Conservation (phyloP, 805 yeast genomes). For the Lachancea lanzarotensis region DNA sequence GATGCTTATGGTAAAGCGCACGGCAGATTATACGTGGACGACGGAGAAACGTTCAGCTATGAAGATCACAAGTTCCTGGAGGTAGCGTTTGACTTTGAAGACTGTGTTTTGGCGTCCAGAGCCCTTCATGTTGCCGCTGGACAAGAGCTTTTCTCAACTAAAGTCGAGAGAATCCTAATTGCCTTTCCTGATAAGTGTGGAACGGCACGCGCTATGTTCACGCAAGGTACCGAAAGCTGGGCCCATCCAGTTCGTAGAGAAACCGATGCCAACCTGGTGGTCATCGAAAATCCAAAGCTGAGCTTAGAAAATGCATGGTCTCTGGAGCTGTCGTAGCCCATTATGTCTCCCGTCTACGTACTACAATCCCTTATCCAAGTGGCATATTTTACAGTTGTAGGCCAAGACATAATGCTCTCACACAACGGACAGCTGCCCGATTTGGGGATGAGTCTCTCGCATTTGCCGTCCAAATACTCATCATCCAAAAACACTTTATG, state of each 20-base stretch:
- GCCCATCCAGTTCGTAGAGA: too few relatives aligned
- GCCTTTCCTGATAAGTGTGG: slow-evolving; percentile 32
- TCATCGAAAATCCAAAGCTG: slow-evolving; percentile 3
- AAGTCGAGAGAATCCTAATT: slow-evolving; percentile 50
- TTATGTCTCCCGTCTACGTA: neutral
- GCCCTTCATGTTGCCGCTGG: slow-evolving; percentile 24
- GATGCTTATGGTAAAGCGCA: slow-evolving; percentile 43
- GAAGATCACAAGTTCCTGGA: slow-evolving; percentile 43
- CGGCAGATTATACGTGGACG: slow-evolving; percentile 71
- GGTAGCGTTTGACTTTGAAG: slow-evolving; percentile 35
- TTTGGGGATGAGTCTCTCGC: slow-evolving; percentile 24
- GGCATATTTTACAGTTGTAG: slow-evolving; percentile 23
- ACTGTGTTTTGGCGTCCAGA: slow-evolving; percentile 30
- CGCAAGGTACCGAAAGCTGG: neutral
- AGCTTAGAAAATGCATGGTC: slow-evolving; percentile 1
- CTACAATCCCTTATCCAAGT: slow-evolving; percentile 9
- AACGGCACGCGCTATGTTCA: neutral
- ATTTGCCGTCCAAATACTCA: slow-evolving; percentile 11
- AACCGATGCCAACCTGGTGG: neutral
- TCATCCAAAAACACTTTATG: slow-evolving; percentile 22
- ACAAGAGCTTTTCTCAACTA: slow-evolving; percentile 31
- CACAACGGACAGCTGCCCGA: slow-evolving; percentile 30
- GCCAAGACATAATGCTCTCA: slow-evolving; percentile 25
- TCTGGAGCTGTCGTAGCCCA: neutral
- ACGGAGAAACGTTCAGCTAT: slow-evolving; percentile 67